Base-by-base conservation (phyloP, 1,284 basidiomycete species). In the Xanthoconium separans region DNA sequence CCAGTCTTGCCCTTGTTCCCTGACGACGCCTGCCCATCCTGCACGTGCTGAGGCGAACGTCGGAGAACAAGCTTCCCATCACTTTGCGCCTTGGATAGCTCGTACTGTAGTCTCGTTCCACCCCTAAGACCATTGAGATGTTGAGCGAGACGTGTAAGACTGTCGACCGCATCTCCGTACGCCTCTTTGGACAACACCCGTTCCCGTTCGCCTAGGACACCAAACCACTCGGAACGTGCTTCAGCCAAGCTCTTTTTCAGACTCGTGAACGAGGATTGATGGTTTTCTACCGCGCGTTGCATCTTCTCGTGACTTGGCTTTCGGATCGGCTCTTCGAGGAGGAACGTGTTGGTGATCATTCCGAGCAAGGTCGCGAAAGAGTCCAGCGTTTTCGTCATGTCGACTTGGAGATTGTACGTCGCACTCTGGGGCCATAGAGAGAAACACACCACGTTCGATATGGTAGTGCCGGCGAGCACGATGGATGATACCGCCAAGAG, bases 51-150 rank as follows among this genome's bases (percentile, higher is more conserved):
- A 9, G 50, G 29, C 30, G 58, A 45, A n/a, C 62, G 66, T 57
- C 61, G 66, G 47, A 80, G 58, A 16, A 73, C 66, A 40, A 84
- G 65, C 53, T 77, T 80, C 27, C 78, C 82, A 11, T 85, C 81
- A 9, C 80, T 72, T 24, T 84, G 82, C 1, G 88, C 87, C 62
- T 78, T 80, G 18, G 88, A 83, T 33, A 97, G 71, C 47, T 94
- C 89, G 55, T 88, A 85, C 65, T 96, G 93, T 30, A 97, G 70
- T 31, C 84, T 80, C 3, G 89, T 93, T 0, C 93, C 90, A 55
- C 89, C 87, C 44, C 95, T 75, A 54, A 97, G 74, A 20, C 94
- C 93, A 49, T 89, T 93, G 40, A 97, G 73, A 73, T 97, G 94
- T 65, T 98, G 95, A 1, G 91, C 95, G 4, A 98, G 80, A 16